Base-by-base conservation (phyloP, 306 rosid genomes). In the Sophora flavescens region DNA sequence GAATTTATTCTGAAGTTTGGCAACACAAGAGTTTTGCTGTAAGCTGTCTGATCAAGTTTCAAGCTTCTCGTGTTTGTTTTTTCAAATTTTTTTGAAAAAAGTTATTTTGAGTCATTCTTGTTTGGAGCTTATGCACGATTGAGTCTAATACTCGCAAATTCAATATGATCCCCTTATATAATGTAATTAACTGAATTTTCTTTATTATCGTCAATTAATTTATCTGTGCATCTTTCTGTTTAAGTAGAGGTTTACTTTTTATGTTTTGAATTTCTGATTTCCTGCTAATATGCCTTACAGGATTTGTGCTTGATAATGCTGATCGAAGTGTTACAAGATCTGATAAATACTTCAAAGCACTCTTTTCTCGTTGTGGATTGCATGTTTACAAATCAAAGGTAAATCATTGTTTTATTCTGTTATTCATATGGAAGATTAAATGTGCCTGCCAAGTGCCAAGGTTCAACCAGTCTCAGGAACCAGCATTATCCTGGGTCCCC, bases 321-420 rank as follows among this genome's bases (percentile, higher is more conserved):
- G 98, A 95, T 70, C 85, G 92, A 58, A 95, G 98, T 59, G 39
- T 95, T 61, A 92, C 98, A 14, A 90, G 97, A 81, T 95, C 96
- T 35, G 97, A 95, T 80, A 47, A 33, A 51, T 92, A 90, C 90
- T 95, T 87, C 76, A 92, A 84, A 88, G 87, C 88, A 80, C 92
- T 92, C 72, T 90, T 95, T 78, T 80, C 83, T 76, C 86, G 75
- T n/a, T 95, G 96, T 59, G 95, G 96, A 47, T 89, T 95, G 78
- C 89, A 90, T 85, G 44, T 88, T 44, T 89, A 82, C 86, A 89
- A 82, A 88, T 64, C 76, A 12, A 90, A 86, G 98, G 98, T 94
- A 84, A 75, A 33, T 12, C 6, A 39, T 60, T 68, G 14, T 9
- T 48, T 41, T 62, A 18, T 66, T 54, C 72, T 22, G 22, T 22